Base-by-base conservation (phyloP, 305 asterid genomes). In the Fraxinus ornus region DNA sequence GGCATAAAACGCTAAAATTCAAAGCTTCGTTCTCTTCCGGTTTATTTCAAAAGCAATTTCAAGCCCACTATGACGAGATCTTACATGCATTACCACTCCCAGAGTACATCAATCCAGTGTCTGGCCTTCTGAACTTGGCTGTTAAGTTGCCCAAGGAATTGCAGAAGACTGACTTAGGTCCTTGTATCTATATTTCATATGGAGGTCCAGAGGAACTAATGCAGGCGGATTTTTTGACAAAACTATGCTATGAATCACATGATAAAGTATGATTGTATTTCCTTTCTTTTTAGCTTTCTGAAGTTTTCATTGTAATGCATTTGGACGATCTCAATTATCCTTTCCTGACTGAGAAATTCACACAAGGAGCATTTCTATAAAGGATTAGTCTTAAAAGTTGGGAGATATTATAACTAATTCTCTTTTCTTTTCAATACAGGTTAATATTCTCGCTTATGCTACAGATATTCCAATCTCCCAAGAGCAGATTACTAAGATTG, bases 371-470 rank as follows among this genome's bases (percentile, higher is more conserved):
- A 78, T 83, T 81, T 76, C 66, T 60, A 82, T 35, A 2, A 76
- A 32, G 41, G 4, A 66, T 62, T 66, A 7, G 19, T 7, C 39
- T 37, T 77, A 76, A 41, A 84, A 77, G 52, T 70, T 77, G 37
- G 71, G 24, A 60, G 7, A 7, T 47, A 49, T 73, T 84, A 19
- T 83, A 81, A 85, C 89, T 76, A 66, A 70, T 47, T 77, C 49
- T 19, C 73, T 81, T 84, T 91, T 81, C 68, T 60, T 87, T 85
- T 88, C 78, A 62, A 83, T 83, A 79, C 97, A 97, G 99, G 98
- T 97, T 82, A 93, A 94, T 86, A 91, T 97, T 84, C 97, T 97
- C 39, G 97, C 95, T 82, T 90, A 88, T 92, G 95, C 97, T 84
- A 91, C 98, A 36, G 94, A 92, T 89, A 89, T 87, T 84, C 91